Evolutionary conservation across 2,329 filamentous ascomycete genomes (phyloP), one percentile per base, ranked within the genome.

Genomic region (Trichoderma gracile): DNA sequence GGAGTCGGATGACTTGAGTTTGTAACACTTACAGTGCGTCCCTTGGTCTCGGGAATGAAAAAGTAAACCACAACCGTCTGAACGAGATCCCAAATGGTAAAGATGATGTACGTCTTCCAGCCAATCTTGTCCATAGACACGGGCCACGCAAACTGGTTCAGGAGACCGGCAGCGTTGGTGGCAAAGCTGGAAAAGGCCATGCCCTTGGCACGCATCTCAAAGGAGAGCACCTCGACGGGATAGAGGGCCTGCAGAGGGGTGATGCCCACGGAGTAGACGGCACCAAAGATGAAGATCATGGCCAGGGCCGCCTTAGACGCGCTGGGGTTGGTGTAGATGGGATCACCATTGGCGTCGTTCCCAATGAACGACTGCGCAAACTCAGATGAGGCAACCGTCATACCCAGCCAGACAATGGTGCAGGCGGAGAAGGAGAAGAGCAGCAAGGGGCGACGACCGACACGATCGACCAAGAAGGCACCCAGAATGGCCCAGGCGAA

Each of bases 261-360:
- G 59, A 75, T 73, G 49, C 72, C 73, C 57, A 85, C 73, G 1
- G 80, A 82, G 73, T 80, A 86, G 30, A 82, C 76, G 65, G 81
- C 80, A 1, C 81, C 81, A 66, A 84, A 84, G 45, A 86, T 74
- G 73, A 84, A 86, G 58, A 85, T 81, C 69, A 84, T 80, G 23
- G 80, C 81, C 15, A 85, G 72, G 7, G 79, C 77, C 0, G 81
- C 82, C 47, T 80, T 78, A 23, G 79, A 78, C 1, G 79, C 78
- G 6, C 75, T 67, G 9, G 71, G 45, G 71, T 79, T 80, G 64
- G 67, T 73, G 71, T 64, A 66, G 38, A 66, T 46, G 14, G 71
- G 52, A 5, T 72, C 65, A 23, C 73, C 76, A 27, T 73, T 67
- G 0, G 68, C 68, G 60, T 74, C 70, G 25, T 71, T 62, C 25